A percentile compares a stretch with the other conserved stretches of the same genome.
Conservation (phyloP, 345 rosid genomes). For the Ceriops tagal region DNA sequence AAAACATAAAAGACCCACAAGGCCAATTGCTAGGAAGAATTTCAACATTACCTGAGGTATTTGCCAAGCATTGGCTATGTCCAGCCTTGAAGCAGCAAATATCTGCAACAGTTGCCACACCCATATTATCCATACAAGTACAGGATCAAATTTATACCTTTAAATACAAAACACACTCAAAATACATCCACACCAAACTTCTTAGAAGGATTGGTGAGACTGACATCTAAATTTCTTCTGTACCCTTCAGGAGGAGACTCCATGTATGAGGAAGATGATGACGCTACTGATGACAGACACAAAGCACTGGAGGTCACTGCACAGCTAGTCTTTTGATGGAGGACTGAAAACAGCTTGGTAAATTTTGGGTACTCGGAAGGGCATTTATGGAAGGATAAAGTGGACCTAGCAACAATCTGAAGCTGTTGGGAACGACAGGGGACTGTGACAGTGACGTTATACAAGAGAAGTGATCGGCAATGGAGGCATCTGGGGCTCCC, state of each 20-base stretch:
- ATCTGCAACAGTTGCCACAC: slow-evolving; percentile 39
- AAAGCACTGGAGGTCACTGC: slow-evolving; percentile 9
- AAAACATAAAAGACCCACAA: background rate
- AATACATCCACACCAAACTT: slow-evolving; percentile 38
- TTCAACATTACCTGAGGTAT: slow-evolving; percentile 74
- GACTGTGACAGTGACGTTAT: slow-evolving; percentile 10
- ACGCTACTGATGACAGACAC: slow-evolving; percentile 3
- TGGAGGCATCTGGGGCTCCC: slow-evolving; percentile 29
- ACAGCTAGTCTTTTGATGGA: slow-evolving; percentile 16
- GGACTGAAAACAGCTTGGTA: slow-evolving; percentile 27
- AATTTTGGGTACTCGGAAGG: slow-evolving; percentile 20
- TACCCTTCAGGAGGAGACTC: slow-evolving; percentile 88
- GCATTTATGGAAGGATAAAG: slow-evolving; percentile 23
- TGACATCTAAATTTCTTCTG: slow-evolving; percentile 78
- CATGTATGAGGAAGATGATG: slow-evolving; percentile 42
- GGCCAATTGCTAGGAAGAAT: background rate
- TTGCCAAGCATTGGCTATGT: slow-evolving; percentile 80
- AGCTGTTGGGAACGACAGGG: slow-evolving; percentile 1
- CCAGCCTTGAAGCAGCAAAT: slow-evolving; percentile 83
- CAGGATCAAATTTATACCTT: background rate
- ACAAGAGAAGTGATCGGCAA: slow-evolving; percentile 23
- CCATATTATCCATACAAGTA: background rate
- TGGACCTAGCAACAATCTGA: slow-evolving; percentile 11
- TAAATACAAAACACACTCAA: background rate
- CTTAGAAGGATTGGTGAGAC: slow-evolving; percentile 72